Conservation (phyloP, 176 grass and related monocot species). For the Eleusine coracana region DNA sequence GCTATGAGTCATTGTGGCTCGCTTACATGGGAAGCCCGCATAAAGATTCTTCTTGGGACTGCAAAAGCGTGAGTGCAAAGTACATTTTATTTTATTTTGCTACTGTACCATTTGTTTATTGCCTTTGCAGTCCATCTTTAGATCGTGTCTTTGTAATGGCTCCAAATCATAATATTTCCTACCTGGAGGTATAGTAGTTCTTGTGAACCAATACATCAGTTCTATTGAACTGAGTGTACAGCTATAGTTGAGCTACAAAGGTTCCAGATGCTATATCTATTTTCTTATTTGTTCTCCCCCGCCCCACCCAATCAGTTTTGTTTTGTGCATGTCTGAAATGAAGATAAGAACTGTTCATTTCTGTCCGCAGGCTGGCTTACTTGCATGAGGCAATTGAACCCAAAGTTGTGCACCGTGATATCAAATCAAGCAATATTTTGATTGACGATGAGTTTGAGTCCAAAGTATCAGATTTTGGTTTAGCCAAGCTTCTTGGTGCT, state of each 20-base stretch:
- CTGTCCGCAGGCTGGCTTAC: slow-evolving; percentile 70
- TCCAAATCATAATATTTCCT: slow-evolving; percentile 9
- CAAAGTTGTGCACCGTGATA: slow-evolving; percentile 88
- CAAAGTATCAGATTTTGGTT: slow-evolving; percentile 91
- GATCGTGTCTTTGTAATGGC: slow-evolving; percentile 8
- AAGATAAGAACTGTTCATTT: slow-evolving; percentile 15
- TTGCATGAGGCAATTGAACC: slow-evolving; percentile 91
- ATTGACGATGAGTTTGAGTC: slow-evolving; percentile 84
- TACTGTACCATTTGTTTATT: slow-evolving; percentile 22
- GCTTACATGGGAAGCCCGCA: slow-evolving; percentile 76
- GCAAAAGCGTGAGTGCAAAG: slow-evolving; percentile 78
- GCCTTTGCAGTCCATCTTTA: background rate
- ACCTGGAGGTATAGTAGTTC: slow-evolving; percentile 11
- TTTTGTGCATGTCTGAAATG: slow-evolving; percentile 21
- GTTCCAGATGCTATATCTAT: slow-evolving; percentile 5
- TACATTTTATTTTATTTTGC: slow-evolving; percentile 4
- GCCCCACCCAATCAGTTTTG: background rate
- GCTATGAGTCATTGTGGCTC: slow-evolving; percentile 73
- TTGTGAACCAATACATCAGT: slow-evolving; percentile 3
- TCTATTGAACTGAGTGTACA: background rate
- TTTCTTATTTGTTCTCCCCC: background rate
- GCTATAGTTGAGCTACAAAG: slow-evolving; percentile 22
- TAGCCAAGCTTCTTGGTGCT: slow-evolving; percentile 83
- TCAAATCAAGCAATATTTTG: slow-evolving; percentile 91
- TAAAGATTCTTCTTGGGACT: slow-evolving; percentile 86